Evolutionary conservation across 1,284 basidiomycete genomes (phyloP).

Genomic region (Leucoagaricus sp.): DNA sequence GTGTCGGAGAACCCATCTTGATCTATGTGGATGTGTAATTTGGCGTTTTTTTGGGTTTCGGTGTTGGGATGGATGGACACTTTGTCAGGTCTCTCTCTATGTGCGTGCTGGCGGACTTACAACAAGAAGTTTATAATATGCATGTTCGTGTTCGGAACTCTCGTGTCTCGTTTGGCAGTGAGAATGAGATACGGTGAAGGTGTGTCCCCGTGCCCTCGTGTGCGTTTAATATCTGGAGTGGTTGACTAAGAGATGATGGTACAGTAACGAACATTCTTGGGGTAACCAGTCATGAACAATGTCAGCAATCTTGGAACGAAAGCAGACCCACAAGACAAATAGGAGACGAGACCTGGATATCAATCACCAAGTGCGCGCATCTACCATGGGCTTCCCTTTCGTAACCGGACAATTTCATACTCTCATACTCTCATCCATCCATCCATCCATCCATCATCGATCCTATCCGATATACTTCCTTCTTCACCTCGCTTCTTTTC

Average conservation of each 20-base stretch:
- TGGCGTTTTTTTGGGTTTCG: not conserved
- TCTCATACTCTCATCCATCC: too few relatives aligned
- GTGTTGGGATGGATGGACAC: not conserved
- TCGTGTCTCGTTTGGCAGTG: not conserved
- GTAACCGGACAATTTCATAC: too few relatives aligned
- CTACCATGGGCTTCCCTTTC: not conserved
- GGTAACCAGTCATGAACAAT: not conserved
- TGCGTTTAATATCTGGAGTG: not conserved
- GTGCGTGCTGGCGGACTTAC: constrained; percentile 13
- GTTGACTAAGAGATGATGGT: not conserved
- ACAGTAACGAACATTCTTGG: not conserved
- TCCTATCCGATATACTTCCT: not conserved
- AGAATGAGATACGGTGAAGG: constrained; percentile 5
- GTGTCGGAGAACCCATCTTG: constrained; percentile 89
- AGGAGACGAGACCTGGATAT: too few relatives aligned
- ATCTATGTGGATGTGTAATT: constrained; percentile 86
- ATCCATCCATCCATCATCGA: too few relatives aligned
- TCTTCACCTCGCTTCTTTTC: not conserved
- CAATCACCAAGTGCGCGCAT: not conserved
- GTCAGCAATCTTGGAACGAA: too few relatives aligned
- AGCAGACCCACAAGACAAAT: too few relatives aligned
- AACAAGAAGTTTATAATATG: too few relatives aligned
- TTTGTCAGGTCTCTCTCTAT: not conserved
- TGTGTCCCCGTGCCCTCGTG: not conserved
- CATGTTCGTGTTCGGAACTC: constrained; percentile 10